Conservation (phyloP, 371 early-diverging fungal species). For the Syncephalastrum racemosum region DNA sequence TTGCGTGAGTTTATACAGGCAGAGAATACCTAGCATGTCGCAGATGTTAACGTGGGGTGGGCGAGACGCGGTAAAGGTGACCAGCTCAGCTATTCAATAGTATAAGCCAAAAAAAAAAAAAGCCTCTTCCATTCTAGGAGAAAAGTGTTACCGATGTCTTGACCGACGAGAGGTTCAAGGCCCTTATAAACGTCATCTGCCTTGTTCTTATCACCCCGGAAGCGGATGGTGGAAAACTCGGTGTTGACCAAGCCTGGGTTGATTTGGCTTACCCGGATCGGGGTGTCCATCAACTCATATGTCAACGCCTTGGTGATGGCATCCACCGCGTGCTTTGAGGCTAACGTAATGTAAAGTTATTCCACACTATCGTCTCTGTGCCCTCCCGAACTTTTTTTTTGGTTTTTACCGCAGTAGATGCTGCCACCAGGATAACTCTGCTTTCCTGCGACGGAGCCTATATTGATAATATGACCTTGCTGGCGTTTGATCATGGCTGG, state of each 20-base stretch:
- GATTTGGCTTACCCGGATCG: conserved; percentile 75
- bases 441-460: conserved; percentile 78
- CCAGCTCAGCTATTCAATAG: conserved; percentile 63
- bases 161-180: conserved; percentile 63
- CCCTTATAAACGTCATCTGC: conserved; percentile 86
- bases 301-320: conserved; percentile 78
- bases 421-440: conserved; percentile 74
- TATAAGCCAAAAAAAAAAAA: not conserved
- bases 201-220: conserved; percentile 75
- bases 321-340: conserved; percentile 86
- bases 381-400: not conserved
- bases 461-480: conserved; percentile 85
- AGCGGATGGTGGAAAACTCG: conserved; percentile 88
- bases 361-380: not conserved
- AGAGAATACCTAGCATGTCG: conserved; percentile 54
- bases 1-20: not conserved
- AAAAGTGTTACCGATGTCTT: conserved; percentile 57
- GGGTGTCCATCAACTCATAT: conserved; percentile 76
- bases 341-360: conserved; percentile 25
- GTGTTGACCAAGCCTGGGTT: conserved; percentile 88
- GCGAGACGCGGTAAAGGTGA: conserved; percentile 80
- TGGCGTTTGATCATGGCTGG: conserved; percentile 74
- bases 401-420: conserved; percentile 69
- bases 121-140: not conserved
- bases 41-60: conserved; percentile 84